Evolutionary conservation across 2,329 filamentous ascomycete species (phyloP).

Genomic region (Paecilomyces variotii): DNA sequence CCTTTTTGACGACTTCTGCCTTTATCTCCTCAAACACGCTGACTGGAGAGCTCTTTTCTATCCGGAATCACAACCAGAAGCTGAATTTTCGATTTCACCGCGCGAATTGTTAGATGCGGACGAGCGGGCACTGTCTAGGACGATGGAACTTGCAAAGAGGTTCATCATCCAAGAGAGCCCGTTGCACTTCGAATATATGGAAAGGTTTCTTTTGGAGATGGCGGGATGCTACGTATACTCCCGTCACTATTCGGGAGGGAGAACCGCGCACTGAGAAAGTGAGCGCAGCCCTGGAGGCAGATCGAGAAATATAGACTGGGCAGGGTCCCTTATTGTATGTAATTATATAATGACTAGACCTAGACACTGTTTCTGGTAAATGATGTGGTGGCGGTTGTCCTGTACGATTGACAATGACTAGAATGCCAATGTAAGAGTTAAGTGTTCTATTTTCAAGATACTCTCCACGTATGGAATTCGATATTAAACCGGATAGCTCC

Average conservation of each 20-base stretch:
- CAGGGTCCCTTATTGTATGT: no score
- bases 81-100: slow-evolving; percentile 5
- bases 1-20: slow-evolving; percentile 21
- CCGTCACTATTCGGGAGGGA: neutral
- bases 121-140: neutral
- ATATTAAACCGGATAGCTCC: no score
- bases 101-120: neutral
- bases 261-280: neutral
- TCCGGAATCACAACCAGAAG: slow-evolving; percentile 9
- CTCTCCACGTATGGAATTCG: no score
- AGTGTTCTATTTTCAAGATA: no score
- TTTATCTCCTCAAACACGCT: slow-evolving; percentile 11
- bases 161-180: slow-evolving; percentile 6
- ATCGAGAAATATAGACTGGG: no score
- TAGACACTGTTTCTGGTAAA: no score
- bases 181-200: slow-evolving; percentile 7
- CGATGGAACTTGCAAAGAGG: slow-evolving; percentile 2
- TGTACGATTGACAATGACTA: no score
- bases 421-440: no score
- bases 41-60: neutral
- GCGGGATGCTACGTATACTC: slow-evolving; percentile 2
- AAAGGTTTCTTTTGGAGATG: slow-evolving; percentile 8
- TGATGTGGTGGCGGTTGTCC: no score
- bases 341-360: neutral
- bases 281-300: no score